Evolutionary conservation across 2,329 filamentous ascomycete genomes (phyloP).

Genomic region (Aspergillus hortae): DNA sequence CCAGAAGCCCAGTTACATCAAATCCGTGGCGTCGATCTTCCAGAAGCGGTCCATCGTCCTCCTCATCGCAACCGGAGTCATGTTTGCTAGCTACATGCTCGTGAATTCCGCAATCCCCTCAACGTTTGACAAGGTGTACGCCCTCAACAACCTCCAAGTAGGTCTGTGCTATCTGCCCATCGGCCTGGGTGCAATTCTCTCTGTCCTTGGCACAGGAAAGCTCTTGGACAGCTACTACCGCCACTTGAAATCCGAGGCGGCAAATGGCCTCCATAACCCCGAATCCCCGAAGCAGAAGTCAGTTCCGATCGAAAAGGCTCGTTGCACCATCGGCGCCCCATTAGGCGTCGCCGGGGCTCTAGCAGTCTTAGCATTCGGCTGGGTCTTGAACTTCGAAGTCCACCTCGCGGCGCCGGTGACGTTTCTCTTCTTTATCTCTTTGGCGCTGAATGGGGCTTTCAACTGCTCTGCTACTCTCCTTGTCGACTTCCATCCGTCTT

Average conservation of each 20-base stretch:
- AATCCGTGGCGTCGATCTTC: slow-evolving; percentile 33
- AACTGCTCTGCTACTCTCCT: slow-evolving; percentile 44
- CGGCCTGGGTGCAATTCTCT: too few species aligned
- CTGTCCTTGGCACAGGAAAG: too few species aligned
- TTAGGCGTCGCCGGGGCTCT: slow-evolving; percentile 25
- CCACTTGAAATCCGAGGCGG: too few species aligned
- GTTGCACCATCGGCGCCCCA: slow-evolving; percentile 34
- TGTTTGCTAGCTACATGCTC: slow-evolving; percentile 50
- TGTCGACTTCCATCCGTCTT: slow-evolving; percentile 39
- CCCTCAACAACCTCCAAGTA: slow-evolving; percentile 47
- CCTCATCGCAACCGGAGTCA: slow-evolving; percentile 36
- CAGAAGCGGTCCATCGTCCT: slow-evolving; percentile 36
- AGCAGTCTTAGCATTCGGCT: slow-evolving; percentile 32
- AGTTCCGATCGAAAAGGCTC: slow-evolving; percentile 34
- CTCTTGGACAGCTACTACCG: too few species aligned
- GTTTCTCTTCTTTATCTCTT: slow-evolving; percentile 32
- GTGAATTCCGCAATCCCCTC: slow-evolving; percentile 46
- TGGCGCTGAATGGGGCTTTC: slow-evolving; percentile 32
- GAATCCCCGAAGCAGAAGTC: too few species aligned
- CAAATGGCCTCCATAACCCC: too few species aligned
- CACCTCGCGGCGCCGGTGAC: slow-evolving; percentile 32
- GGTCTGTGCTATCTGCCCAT: slow-evolving; percentile 40
- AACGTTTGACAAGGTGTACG: slow-evolving; percentile 45
- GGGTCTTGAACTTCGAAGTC: slow-evolving; percentile 29
- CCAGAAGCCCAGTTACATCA: slow-evolving; percentile 34